phyloP scores from a whole-genome alignment of 2,329 filamentous ascomycete genomes.

The Coniochaeta sp. region DNA sequence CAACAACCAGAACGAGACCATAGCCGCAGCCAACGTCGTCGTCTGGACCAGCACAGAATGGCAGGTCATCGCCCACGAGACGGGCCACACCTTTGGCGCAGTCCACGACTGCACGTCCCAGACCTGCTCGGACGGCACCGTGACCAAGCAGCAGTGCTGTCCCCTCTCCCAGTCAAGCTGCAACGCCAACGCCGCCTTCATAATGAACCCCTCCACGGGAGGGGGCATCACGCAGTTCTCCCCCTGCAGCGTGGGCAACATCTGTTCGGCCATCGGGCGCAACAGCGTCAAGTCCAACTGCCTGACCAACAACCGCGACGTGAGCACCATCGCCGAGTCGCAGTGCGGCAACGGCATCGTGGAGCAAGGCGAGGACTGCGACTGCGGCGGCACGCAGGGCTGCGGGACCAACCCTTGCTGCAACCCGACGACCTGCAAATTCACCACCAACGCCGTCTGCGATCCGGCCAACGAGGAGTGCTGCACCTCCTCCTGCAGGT shows the following conservation, averaged over 20 bases:
- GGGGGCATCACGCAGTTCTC: conserved; percentile 72
- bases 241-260: conserved; percentile 83
- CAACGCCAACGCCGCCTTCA: conserved; percentile 69
- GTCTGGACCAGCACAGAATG: conserved; percentile 77
- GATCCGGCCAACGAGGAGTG: conserved; percentile 78
- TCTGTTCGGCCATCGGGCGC: conserved; percentile 76
- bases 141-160: conserved; percentile 59
- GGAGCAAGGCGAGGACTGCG: conserved; percentile 87
- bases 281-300: conserved; percentile 71
- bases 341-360: conserved; percentile 97
- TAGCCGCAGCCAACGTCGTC: conserved; percentile 84
- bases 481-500: conserved; percentile 60
- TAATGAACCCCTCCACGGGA: conserved; percentile 92
- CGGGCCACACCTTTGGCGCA: conserved; percentile 89
- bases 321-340: conserved; percentile 72
- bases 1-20: conserved; percentile 55
- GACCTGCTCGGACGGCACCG: conserved; percentile 58
- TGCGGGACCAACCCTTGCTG: conserved; percentile 79
- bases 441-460: conserved; percentile 67
- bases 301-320: conserved; percentile 76
- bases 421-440: conserved; percentile 78
- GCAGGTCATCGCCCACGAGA: conserved; percentile 94
- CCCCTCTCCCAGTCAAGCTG: conserved; percentile 62
- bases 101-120: conserved; percentile 78
- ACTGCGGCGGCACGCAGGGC: conserved; percentile 71